Conservation (phyloP, 2,329 filamentous ascomycete genomes). For the Bipolaris zeicola region DNA sequence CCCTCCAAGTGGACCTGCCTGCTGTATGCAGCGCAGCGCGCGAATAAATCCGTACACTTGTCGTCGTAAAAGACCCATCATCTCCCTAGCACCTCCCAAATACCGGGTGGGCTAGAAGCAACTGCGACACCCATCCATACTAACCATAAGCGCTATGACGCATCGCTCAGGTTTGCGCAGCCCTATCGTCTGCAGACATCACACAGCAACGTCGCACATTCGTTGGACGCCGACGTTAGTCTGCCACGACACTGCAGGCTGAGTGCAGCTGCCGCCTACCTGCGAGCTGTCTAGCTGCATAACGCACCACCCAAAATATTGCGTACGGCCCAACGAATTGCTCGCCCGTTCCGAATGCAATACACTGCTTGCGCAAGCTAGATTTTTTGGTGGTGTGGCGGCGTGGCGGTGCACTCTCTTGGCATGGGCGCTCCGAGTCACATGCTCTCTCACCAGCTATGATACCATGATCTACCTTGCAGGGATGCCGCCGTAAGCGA, state of each 20-base stretch:
- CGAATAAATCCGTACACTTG: slow-evolving; percentile 5
- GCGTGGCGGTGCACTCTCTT: slow-evolving; percentile 42
- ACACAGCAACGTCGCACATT: slow-evolving; percentile 30
- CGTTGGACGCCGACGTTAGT: slow-evolving; percentile 41
- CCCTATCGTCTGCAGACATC: slow-evolving; percentile 33
- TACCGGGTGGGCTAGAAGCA: slow-evolving; percentile 2
- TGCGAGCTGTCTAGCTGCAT: slow-evolving; percentile 43
- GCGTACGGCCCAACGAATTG: slow-evolving; percentile 32
- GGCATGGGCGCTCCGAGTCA: slow-evolving; percentile 28
- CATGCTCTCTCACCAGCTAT: slow-evolving; percentile 19
- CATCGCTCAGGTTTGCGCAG: slow-evolving; percentile 36
- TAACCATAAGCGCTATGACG: slow-evolving; percentile 30
- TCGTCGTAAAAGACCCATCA: slow-evolving; percentile 6
- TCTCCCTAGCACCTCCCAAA: slow-evolving; percentile 5
- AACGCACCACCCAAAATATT: slow-evolving; percentile 38
- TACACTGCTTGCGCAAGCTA: slow-evolving; percentile 16
- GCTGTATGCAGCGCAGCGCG: slow-evolving; percentile 2
- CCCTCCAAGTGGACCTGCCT: slow-evolving; percentile 3
- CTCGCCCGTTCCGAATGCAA: slow-evolving; percentile 15
- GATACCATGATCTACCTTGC: slow-evolving; percentile 25
- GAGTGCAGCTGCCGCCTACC: slow-evolving; percentile 28
- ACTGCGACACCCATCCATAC: slow-evolving; percentile 3
- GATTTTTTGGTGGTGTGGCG: slow-evolving; percentile 10
- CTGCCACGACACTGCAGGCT: slow-evolving; percentile 40
- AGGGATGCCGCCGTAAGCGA: slow-evolving; percentile 18